Base-by-base conservation (phyloP, 139 green algal genomes). In the Trebouxia sp. region DNA sequence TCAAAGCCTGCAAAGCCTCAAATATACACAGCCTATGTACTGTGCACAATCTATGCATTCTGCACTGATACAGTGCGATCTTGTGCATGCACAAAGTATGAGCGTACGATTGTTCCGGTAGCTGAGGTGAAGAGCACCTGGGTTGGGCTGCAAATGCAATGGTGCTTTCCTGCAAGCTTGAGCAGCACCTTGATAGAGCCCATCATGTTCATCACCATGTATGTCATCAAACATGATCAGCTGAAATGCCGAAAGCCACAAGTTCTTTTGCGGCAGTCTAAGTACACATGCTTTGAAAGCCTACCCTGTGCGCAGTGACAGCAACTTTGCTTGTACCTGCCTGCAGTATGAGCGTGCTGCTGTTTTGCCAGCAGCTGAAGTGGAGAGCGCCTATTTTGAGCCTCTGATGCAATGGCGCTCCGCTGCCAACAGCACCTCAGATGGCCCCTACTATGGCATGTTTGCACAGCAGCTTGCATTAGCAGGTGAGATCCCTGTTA, bases 331-430 rank as follows among this genome's bases (percentile, higher is more conserved):
- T n/a, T n/a, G n/a, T n/a, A n/a, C n/a, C n/a, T 72, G 62, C 9
- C 32, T 72, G 62, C 62, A 72, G 62, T 72, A 72, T 30, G 62
- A 72, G 32, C 62, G 62, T 28, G 62, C 62, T 12, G 35, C 32
- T 15, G 35, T 72, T 6, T 30, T 72, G 62, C 62, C 62, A 45
- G 32, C 62, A 72, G 62, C 62, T 41, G 35, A 72, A 10, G 62
- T 72, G 1, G 62, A 72, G 32, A 72, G 62, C 32, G 62, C 62
- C 62, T 72, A 72, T 35, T 45, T 45, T 45, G 62, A 72, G 62
- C 62, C 62, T 1, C 35, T 72, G n/a, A 72, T 72, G 62, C 62
- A 72, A 35, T 72, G 62, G 62, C 26, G 62, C 14, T 45, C 32
- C 32, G 28, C 5, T 41, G 32, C 43, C 11, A 72, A 72, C 32